These are phyloP conservation scores for Angophora floribunda DNA, from an alignment of 345 rosid species.

Conservation along the genomic window DNA sequence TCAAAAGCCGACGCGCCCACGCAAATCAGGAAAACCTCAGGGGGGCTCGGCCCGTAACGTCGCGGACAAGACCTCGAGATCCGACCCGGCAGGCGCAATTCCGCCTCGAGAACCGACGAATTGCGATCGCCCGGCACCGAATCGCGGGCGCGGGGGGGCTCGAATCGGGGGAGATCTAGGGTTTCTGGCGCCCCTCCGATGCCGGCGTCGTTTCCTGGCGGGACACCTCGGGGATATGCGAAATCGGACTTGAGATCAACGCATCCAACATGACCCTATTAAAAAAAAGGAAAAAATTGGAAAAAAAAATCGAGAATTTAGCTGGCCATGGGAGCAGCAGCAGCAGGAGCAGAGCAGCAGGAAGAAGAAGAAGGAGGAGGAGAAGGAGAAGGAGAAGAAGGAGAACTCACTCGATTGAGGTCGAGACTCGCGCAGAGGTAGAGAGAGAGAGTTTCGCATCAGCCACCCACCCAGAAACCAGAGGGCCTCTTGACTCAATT, in stretches of 20 bases:
- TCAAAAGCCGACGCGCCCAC: not conserved
- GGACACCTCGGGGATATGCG: not conserved
- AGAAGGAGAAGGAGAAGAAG: not conserved
- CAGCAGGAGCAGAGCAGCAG: not conserved
- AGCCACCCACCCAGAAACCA: not conserved
- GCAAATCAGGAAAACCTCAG: not conserved
- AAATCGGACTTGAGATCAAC: not conserved
- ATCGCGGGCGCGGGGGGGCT: constrained; percentile 1
- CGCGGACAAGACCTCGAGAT: constrained; percentile 15
- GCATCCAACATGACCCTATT: not conserved
- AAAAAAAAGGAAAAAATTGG: not conserved
- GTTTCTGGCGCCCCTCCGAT: constrained; percentile 11
- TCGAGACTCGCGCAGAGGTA: constrained; percentile 1
- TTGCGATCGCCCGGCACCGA: constrained; percentile 7
- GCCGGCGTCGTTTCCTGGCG: not conserved
- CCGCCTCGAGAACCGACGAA: not conserved
- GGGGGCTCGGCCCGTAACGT: not conserved
- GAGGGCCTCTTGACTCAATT: not conserved
- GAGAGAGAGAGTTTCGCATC: not conserved
- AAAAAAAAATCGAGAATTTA: not conserved
- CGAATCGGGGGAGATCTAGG: constrained; percentile 34
- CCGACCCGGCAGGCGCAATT: not conserved
- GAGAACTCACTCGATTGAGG: constrained; percentile 28
- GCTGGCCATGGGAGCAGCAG: not conserved
- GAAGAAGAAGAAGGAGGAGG: not conserved